phyloP scores from a whole-genome alignment of 306 rosid genomes.

The Lotus japonicus region DNA sequence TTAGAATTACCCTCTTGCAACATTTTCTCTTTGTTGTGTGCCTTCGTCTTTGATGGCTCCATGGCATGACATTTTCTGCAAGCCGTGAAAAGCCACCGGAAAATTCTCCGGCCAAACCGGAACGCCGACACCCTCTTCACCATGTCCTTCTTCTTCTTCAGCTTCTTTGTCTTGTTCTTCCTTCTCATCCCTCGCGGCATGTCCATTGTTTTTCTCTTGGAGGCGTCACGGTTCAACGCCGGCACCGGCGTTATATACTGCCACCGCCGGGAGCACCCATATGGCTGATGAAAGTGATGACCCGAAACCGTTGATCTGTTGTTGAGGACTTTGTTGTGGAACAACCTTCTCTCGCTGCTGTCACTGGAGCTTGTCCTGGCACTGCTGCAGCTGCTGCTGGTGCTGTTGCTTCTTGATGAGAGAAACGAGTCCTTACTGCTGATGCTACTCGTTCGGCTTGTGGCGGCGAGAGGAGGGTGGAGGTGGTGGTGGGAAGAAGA shows the following conservation, averaged over 20 bases:
- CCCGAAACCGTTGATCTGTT: not conserved
- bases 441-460: constrained; percentile 53
- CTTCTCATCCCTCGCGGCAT: not conserved
- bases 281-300: not conserved
- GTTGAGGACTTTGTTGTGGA: constrained; percentile 14
- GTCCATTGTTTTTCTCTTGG: constrained; percentile 34
- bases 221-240: constrained; percentile 40
- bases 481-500: constrained; percentile 29
- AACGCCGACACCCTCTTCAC: not conserved
- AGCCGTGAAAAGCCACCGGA: constrained; percentile 61
- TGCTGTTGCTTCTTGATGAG: constrained; percentile 80
- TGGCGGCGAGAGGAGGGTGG: not conserved
- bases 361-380: constrained; percentile 76
- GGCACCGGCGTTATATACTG: constrained; percentile 68
- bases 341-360: constrained; percentile 36
- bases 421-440: constrained; percentile 52
- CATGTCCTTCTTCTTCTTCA: not conserved
- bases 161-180: not conserved
- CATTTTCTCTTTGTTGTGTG: not conserved
- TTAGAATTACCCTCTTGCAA: not conserved
- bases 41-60: constrained; percentile 40
- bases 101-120: constrained; percentile 39
- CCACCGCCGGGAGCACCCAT: constrained; percentile 48
- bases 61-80: constrained; percentile 73
- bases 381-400: constrained; percentile 66